phyloP scores from a whole-genome alignment of 768 basidiomycete species.

The Coprinellus aureogranulatus region DNA sequence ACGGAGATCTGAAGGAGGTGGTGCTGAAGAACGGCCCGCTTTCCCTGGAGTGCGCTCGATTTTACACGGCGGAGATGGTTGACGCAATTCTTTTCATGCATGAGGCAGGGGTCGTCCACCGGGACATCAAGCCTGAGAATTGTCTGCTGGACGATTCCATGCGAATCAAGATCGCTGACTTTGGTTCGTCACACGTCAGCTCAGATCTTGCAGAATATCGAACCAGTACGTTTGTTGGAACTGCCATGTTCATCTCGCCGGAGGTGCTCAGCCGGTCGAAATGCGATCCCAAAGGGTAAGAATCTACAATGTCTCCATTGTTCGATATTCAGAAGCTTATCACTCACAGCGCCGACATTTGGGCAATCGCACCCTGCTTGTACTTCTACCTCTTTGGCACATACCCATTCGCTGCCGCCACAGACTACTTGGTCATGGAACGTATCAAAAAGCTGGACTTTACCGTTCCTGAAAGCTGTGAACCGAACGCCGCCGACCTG shows the following conservation, averaged over 20 bases:
- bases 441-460: constrained; percentile 90
- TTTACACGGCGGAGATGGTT: constrained; percentile 87
- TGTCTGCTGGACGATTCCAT: constrained; percentile 83
- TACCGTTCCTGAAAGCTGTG: constrained; percentile 82
- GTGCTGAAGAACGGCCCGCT: constrained; percentile 83
- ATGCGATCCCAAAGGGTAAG: constrained; percentile 74
- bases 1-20: constrained; percentile 75
- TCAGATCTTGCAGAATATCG: constrained; percentile 34
- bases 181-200: constrained; percentile 84
- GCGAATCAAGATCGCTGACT: constrained; percentile 94
- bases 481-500: constrained; percentile 76
- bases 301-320: constrained; percentile 12
- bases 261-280: constrained; percentile 58
- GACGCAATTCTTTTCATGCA: constrained; percentile 93
- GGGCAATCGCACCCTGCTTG: constrained; percentile 93
- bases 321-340: constrained; percentile 10
- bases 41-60: constrained; percentile 68
- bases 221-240: constrained; percentile 32
- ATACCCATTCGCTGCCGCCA: constrained; percentile 87
- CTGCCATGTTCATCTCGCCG: constrained; percentile 25
- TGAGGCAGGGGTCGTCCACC: constrained; percentile 83
- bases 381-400: constrained; percentile 91
- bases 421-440: constrained; percentile 93
- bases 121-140: constrained; percentile 88
- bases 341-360: constrained; percentile 76